Evolutionary conservation across 768 basidiomycete species (phyloP), one percentile per base, ranked within the genome.

Genomic region (Tubosaeta brunneosetosa): DNA sequence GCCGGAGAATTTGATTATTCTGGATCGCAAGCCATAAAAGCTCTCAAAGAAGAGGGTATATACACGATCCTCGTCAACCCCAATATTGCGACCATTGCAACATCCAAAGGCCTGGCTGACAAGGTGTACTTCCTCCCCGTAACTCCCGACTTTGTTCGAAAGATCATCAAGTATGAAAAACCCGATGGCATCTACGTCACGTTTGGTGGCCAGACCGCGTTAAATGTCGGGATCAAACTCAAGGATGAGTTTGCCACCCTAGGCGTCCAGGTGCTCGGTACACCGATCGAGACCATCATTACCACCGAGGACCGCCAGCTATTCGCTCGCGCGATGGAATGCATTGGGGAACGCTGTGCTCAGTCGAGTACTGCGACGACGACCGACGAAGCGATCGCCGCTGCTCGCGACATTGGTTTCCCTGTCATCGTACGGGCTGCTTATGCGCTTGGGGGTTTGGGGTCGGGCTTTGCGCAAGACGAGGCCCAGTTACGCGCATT

Each of bases 1-100:
- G 97, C 97, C 1, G 97, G 97, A 60, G 97, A 99, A 71, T 99
- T 99, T 73, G 97, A 99, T 73, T 99, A 99, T 74, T 98, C 97
- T 0, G 97, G 97, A 56, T 95, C 93, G 36, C 97, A 99, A 69
- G 95, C 97, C 12, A 95, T 99, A 80, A 99, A 99, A 73, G 97
- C 97, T 10, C 80, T 99, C 59, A 98, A 98, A 74, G 92, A 92
- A 67, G 97, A 98, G 68, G 97, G 97, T 32, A 98, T 99, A 66
- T 98, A 97, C 73, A 99, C 97, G 53, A 93, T 99, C 71, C 85
- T 99, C 69, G 83, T 99, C 62, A 98, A 98, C 72, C 95, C 97
- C 26, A 99, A 99, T 73, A 99, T 99, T 61, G 97, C 97, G 19
- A 99, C 97, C 36, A 99, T 97, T 61, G 94, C 94, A 42, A 97